Conservation (phyloP, 805 yeast species). For the Isabelozyma pseudorhagii region DNA sequence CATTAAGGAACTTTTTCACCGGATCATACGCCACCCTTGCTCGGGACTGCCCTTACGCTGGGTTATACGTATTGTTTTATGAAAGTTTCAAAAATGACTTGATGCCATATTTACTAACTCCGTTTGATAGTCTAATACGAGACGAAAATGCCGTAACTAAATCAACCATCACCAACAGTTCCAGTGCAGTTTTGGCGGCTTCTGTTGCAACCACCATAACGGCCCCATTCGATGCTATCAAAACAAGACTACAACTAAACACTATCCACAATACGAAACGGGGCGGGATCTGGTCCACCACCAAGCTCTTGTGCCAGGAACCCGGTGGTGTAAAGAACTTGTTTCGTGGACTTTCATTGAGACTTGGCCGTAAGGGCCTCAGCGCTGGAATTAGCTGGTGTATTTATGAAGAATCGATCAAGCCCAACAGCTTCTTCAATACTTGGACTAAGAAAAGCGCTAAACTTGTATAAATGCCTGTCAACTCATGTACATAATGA, state of each 20-base stretch:
- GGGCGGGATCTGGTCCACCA: constrained; percentile 39
- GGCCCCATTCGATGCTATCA: constrained; percentile 92
- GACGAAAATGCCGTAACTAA: neutral
- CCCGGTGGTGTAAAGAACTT: constrained; percentile 53
- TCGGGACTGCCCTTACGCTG: constrained; percentile 96
- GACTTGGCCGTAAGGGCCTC: constrained; percentile 80
- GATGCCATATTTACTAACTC: constrained; percentile 37
- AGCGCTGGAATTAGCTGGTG: constrained; percentile 98
- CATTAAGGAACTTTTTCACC: constrained; percentile 70
- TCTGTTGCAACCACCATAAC: constrained; percentile 78
- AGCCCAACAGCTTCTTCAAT: constrained; percentile 8
- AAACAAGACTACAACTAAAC: constrained; percentile 83
- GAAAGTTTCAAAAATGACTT: constrained; percentile 64
- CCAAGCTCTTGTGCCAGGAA: constrained; percentile 40
- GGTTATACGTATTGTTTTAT: constrained; percentile 81
- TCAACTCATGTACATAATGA: neutral
- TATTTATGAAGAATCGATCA: constrained; percentile 84
- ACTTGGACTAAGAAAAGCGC: neutral
- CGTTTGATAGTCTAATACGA: neutral
- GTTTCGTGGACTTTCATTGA: constrained; percentile 79
- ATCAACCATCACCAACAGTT: constrained; percentile 48
- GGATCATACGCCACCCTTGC: constrained; percentile 87
- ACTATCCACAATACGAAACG: constrained; percentile 19
- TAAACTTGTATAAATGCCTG: neutral
- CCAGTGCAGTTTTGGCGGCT: constrained; percentile 80